Base-by-base conservation (phyloP, 2,329 filamentous ascomycete species). In the Verticillium tricorpus region DNA sequence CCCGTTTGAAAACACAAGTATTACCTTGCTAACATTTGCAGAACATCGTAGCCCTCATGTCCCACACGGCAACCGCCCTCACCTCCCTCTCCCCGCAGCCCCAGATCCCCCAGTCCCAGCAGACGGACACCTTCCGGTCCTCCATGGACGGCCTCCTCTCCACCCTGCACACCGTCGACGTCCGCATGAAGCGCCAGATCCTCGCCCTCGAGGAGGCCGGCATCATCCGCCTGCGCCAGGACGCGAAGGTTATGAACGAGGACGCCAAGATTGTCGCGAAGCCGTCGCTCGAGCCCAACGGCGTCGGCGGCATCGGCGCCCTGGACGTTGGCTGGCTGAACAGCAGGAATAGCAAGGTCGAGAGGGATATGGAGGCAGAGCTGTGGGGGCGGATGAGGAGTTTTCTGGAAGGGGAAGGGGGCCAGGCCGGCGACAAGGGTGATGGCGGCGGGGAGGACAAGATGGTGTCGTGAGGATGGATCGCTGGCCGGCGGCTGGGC, bases 281-380 rank as follows among this genome's bases (percentile, higher is more conserved):
- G 54, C 72, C 76, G 14, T 78, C 79, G 11, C 67, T 85, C 66
- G 77, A 86, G 71, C 80, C 87, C 45, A 78, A 85, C 55, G 85
- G 82, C 45, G 76, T 80, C 61, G 85, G 80, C 25, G 80, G 80
- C 68, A 83, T 86, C 37, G 85, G 84, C 11, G 78, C 77, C 32
- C 80, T 97, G 60, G 93, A 97, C 71, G 89, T 96, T 15, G 93
- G 93, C 35, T 94, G 91, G 86, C 76, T 98, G 69, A 98, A 97
- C 72, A 93, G 91, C 69, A 85, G 92, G 62, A 92, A 91, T 64
- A 89, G 91, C 65, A 89, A 89, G 65, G 90, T 96, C 25, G 91
- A 91, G 61, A 85, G 88, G 69, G 89, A 92, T 65, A 95, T 94
- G 82, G 92, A 96, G 71, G 85, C 85, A 2, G 92, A 97, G 76